Base-by-base conservation (phyloP, 2,329 filamentous ascomycete genomes). In the Penicillium palitans region DNA sequence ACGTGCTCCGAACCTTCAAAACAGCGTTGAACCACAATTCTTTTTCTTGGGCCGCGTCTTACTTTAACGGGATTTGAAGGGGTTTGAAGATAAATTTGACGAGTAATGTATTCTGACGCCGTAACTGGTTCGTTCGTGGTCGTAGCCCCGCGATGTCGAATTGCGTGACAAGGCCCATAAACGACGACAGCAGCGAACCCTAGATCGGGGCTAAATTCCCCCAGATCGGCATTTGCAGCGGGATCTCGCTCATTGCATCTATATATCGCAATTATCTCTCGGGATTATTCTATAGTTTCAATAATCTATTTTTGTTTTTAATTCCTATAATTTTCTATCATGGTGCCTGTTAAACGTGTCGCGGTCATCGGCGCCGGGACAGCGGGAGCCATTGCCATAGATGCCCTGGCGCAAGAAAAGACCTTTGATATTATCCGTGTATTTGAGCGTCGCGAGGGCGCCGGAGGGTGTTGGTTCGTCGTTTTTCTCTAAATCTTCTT, bases 321-420 rank as follows among this genome's bases (percentile, higher is more conserved):
- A 6, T 6, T 17, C 0, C 4, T 35, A 2, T n/a, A 6, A 21
- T 35, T 12, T 8, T 13, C 2, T 1, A 37, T 27, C 6, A 49
- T 49, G 46, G 19, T 48, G 15, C 31, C 47, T 24, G 31, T 49
- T 12, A 49, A 49, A 27, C 19, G 47, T 1, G 47, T 49, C 8
- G 47, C 47, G 3, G 47, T 49, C 15, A 49, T 49, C 15, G 47
- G 47, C 21, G 47, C 47, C 4, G 47, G 47, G 31, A 33, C 47
- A 3, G 47, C 47, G 8, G 47, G 47, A 37, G 47, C 31, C 17
- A 49, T 49, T 49, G 33, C 47, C 9, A 37, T 49, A 37, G 47
- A 49, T 49, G 47, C 47, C 3, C 33, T 49, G 31, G 47, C 47
- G 21, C 47, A 49, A 25, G 47, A 49, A 25, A 37, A 49, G 47